Evolutionary conservation across 495 filamentous ascomycete species (phyloP).

Genomic region (Lophiostoma macrostomum): DNA sequence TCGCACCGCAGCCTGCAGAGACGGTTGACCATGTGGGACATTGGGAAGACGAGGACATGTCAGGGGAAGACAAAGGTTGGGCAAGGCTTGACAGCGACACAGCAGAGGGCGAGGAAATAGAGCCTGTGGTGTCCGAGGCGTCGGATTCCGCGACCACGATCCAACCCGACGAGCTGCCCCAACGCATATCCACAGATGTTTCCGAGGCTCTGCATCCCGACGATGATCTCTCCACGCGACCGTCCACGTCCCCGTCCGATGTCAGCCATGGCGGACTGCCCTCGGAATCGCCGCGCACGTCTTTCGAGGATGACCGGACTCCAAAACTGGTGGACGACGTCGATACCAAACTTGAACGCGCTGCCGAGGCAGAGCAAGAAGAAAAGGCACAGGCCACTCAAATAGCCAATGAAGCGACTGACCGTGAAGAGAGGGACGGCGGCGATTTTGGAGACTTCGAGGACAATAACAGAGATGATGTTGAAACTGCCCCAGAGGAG

Average conservation of each 20-base stretch:
- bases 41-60: not conserved
- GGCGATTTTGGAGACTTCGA: constrained; percentile 30
- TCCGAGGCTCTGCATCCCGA: constrained; percentile 1
- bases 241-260: constrained; percentile 34
- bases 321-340: not conserved
- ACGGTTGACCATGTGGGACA: not conserved
- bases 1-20: not conserved
- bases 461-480: not conserved
- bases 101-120: not conserved
- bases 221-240: constrained; percentile 32
- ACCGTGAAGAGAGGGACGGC: not conserved
- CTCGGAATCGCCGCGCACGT: constrained; percentile 30
- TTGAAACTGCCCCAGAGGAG: not conserved
- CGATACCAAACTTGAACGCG: not conserved
- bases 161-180: constrained; percentile 11
- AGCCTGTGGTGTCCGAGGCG: constrained; percentile 17
- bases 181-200: not conserved
- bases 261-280: constrained; percentile 21
- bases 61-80: constrained; percentile 8
- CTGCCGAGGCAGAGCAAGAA: not conserved
- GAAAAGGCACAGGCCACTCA: too few relatives aligned
- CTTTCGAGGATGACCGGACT: constrained; percentile 29
- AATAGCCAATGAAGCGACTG: not conserved
- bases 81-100: constrained; percentile 1
- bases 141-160: constrained; percentile 29